These are phyloP conservation scores for Trichomonascaceae sp. DNA, from an alignment of 1,139 yeast species.

Conservation along the genomic window DNA sequence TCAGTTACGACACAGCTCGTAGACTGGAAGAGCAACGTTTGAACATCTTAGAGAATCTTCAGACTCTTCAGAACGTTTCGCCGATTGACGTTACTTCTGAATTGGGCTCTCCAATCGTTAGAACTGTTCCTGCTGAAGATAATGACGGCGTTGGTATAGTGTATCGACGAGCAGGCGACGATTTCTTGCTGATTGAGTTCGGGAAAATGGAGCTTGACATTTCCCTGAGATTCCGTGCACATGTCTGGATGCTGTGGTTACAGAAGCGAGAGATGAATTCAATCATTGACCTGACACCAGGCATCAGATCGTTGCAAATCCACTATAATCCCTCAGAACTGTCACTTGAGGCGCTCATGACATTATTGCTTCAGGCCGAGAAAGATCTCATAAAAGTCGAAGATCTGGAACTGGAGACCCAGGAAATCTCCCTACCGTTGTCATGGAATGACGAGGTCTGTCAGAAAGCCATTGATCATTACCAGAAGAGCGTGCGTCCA, in stretches of 20 bases:
- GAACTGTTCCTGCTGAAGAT: constrained; percentile 39
- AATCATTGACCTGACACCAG: constrained; percentile 83
- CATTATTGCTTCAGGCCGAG: constrained; percentile 66
- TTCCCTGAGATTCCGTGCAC: not conserved
- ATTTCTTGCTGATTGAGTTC: constrained; percentile 83
- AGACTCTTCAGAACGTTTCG: constrained; percentile 4
- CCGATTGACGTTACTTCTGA: constrained; percentile 34
- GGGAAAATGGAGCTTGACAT: constrained; percentile 52
- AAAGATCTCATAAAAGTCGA: constrained; percentile 63
- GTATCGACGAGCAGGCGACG: constrained; percentile 95
- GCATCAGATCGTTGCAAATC: constrained; percentile 88
- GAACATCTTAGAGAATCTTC: constrained; percentile 20
- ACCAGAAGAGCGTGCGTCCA: constrained; percentile 86
- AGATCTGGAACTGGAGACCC: constrained; percentile 80
- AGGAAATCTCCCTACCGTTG: constrained; percentile 82
- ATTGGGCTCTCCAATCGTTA: constrained; percentile 42
- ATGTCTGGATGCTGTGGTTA: not conserved
- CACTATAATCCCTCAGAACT: constrained; percentile 64
- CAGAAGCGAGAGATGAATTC: not conserved
- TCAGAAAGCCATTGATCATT: constrained; percentile 80
- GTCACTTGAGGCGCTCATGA: constrained; percentile 55
- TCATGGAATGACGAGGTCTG: constrained; percentile 92
- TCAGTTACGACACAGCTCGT: constrained; percentile 63
- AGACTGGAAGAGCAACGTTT: constrained; percentile 57
- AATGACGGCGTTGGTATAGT: constrained; percentile 62